phyloP scores from a whole-genome alignment of 345 rosid species.

The Cochlearia excelsa region DNA sequence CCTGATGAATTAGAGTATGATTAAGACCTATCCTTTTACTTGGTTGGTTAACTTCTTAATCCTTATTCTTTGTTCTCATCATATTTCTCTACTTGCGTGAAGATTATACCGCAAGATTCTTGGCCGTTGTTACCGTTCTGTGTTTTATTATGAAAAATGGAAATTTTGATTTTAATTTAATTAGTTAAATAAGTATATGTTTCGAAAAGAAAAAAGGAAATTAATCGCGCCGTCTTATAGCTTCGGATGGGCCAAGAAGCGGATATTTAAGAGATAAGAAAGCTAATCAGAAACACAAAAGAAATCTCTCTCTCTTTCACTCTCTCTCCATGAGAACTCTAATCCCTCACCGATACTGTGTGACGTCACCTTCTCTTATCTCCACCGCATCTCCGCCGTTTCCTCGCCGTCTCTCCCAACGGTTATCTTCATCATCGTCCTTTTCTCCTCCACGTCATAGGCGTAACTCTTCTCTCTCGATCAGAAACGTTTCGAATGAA shows the following conservation, averaged over 20 bases:
- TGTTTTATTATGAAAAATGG: background rate
- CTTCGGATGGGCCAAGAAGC: conserved; percentile 14
- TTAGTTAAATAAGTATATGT: background rate
- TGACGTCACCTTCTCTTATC: conserved; percentile 35
- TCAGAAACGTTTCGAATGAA: conserved; percentile 35
- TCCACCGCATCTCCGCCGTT: conserved; percentile 20
- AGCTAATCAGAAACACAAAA: conserved; percentile 37
- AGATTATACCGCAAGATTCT: background rate
- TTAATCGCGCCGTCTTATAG: conserved; percentile 24
- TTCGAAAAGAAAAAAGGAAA: background rate
- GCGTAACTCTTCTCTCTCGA: conserved; percentile 40
- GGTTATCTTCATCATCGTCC: conserved; percentile 7
- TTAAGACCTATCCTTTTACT: conserved; percentile 21
- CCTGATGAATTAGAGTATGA: conserved; percentile 93
- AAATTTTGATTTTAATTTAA: background rate
- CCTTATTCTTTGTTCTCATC: background rate
- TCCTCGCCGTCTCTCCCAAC: conserved; percentile 13
- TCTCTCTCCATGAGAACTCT: conserved; percentile 30
- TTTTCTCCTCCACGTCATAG: conserved; percentile 22
- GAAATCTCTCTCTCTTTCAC: conserved; percentile 5
- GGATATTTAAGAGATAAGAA: conserved; percentile 34
- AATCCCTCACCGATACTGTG: conserved; percentile 29
- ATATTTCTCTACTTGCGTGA: conserved; percentile 1
- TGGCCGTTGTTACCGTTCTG: background rate
- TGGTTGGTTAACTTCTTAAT: background rate